phyloP scores from a whole-genome alignment of 2,329 filamentous ascomycete genomes.

The Pseudofabraea citricarpa region DNA sequence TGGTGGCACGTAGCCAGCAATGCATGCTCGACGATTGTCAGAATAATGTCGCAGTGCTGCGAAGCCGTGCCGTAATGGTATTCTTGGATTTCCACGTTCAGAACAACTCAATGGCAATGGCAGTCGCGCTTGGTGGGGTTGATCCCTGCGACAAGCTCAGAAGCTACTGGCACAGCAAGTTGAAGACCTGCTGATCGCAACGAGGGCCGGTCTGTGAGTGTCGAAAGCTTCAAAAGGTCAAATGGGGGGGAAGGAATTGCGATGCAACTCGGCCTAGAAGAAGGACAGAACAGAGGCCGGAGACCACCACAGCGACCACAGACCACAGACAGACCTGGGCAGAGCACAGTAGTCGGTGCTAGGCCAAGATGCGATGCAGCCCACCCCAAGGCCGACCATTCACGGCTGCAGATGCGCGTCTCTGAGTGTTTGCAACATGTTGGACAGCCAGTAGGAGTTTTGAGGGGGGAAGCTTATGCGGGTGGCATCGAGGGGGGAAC shows the following conservation, averaged over 20 bases:
- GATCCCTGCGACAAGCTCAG: conserved; percentile 4
- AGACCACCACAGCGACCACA: too few species aligned
- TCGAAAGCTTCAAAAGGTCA: conserved; percentile 2
- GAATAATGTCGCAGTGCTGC: neutral
- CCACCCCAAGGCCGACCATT: conserved; percentile 15
- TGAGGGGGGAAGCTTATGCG: conserved; percentile 5
- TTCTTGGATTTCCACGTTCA: conserved; percentile 5
- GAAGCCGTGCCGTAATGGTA: conserved; percentile 7
- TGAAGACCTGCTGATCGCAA: conserved; percentile 2
- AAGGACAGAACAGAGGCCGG: too few species aligned
- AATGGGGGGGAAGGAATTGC: neutral
- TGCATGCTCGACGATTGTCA: neutral
- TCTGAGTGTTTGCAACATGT: conserved; percentile 12
- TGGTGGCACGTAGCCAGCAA: conserved; percentile 2
- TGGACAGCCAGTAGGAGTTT: conserved; percentile 6
- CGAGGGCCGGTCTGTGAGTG: too few species aligned
- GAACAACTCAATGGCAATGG: too few species aligned
- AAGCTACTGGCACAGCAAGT: neutral
- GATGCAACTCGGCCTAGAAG: neutral
- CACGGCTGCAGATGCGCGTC: conserved; percentile 20
- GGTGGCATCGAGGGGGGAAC: conserved; percentile 6
- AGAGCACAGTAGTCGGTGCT: too few species aligned
- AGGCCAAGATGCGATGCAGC: too few species aligned
- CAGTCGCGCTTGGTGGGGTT: conserved; percentile 11
- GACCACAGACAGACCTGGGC: too few species aligned